Base-by-base conservation (phyloP, 768 basidiomycete species). In the Mycena chlorophos region DNA sequence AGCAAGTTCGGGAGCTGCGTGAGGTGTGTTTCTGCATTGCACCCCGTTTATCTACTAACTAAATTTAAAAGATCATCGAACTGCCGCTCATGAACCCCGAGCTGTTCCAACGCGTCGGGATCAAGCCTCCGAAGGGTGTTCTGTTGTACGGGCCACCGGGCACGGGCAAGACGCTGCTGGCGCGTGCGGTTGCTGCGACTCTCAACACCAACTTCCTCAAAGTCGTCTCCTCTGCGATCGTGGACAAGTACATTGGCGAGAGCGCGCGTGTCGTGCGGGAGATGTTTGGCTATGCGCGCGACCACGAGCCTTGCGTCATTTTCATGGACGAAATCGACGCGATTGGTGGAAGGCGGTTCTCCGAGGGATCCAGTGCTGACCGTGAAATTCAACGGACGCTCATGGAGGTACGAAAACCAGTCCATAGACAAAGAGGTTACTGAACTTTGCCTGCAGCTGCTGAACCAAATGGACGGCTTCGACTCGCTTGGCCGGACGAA, bases 391-490 rank as follows among this genome's bases (percentile, higher is more conserved):
- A 99, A 72, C 82, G 97, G 61, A 99, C 97, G 20, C 74, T 99
- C 34, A 99, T 99, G 97, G 97, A 99, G 75, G 80, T 79, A 52
- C 8, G 5, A 10, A 13, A 30, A 22, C 55, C 27, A 31, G 37
- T 37, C 2, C 6, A 25, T 42, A 23, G 40, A 22, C 12, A 28
- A 16, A 6, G 16, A 2, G 27, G 40, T 12, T 28, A 34, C 29
- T 39, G 16, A 19, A 31, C 45, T 47, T 49, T 38, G 17, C n/a
- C 26, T 38, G 16, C 64, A 96, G 94, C 79, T 99, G 23, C 82
- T 99, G 28, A 98, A 98, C 68, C 96, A 98, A 74, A 97, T 99
- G 94, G 97, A 99, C 69, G 97, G 97, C 22, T 99, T 99, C 75
- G 97, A 98, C 73, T 94, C 96, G 16, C 78, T 99, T 26, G 97